phyloP scores from a whole-genome alignment of 2,329 filamentous ascomycete species.

The Colletotrichum trifolii region DNA sequence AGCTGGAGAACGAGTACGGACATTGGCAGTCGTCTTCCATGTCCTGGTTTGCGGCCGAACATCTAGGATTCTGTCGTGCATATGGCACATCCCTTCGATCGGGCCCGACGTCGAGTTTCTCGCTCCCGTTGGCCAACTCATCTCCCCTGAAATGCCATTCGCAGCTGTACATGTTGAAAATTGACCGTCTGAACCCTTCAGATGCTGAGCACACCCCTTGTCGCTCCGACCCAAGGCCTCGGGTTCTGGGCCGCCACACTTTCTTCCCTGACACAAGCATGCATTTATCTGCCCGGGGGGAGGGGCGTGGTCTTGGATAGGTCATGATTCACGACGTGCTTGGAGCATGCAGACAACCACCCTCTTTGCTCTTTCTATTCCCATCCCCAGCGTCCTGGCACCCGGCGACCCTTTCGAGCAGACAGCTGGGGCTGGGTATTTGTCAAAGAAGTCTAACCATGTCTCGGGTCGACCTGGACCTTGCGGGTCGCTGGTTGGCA shows the following conservation, averaged over 20 bases:
- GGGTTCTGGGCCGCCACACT: slow-evolving; percentile 37
- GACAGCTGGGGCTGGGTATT: slow-evolving; percentile 33
- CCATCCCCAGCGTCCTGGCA: not conserved
- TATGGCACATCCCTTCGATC: slow-evolving; percentile 26
- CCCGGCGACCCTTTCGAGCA: slow-evolving; percentile 1
- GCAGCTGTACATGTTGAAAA: slow-evolving; percentile 1
- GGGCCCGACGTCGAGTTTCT: slow-evolving; percentile 3
- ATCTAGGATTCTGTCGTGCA: slow-evolving; percentile 9
- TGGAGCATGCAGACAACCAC: not conserved
- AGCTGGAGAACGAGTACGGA: too few species aligned
- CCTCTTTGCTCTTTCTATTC: not conserved
- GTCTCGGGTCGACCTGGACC: slow-evolving; percentile 29
- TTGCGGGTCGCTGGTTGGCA: slow-evolving; percentile 25
- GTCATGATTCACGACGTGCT: slow-evolving; percentile 33
- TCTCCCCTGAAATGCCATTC: not conserved
- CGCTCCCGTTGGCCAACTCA: slow-evolving; percentile 1
- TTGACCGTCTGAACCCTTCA: slow-evolving; percentile 20
- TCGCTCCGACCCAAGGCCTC: slow-evolving; percentile 34
- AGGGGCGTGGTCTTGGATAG: slow-evolving; percentile 14
- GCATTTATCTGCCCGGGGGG: slow-evolving; percentile 9
- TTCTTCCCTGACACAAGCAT: slow-evolving; percentile 32
- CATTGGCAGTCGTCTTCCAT: not conserved
- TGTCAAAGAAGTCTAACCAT: slow-evolving; percentile 36
- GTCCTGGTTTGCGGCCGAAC: not conserved
- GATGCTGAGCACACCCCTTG: slow-evolving; percentile 4